Conservation (phyloP, 2,329 filamentous ascomycete species). For the Xylariaceae sp. region DNA sequence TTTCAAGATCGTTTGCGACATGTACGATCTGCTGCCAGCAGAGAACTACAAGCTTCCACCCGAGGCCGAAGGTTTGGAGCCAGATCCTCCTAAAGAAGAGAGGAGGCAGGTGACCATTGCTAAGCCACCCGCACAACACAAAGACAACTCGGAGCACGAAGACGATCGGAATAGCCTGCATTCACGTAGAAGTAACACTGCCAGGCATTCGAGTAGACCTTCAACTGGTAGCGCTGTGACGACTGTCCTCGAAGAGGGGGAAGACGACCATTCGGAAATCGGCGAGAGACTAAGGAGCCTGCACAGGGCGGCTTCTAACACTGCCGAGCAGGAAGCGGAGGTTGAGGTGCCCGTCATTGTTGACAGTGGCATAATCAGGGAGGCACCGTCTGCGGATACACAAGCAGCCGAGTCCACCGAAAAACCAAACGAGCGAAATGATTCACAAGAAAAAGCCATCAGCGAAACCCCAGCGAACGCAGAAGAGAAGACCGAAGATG, state of each 20-base stretch:
- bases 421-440: conserved; percentile 11
- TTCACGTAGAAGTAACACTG: conserved; percentile 63
- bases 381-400: conserved; percentile 19
- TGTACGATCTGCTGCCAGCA: conserved; percentile 79
- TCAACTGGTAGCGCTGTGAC: conserved; percentile 73
- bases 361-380: conserved; percentile 32
- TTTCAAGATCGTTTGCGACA: conserved; percentile 95
- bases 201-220: conserved; percentile 75
- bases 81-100: conserved; percentile 38
- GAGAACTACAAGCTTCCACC: conserved; percentile 95
- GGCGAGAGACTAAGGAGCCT: conserved; percentile 42
- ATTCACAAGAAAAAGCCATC: conserved; percentile 16
- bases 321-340: conserved; percentile 50
- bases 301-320: conserved; percentile 48
- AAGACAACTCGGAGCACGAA: conserved; percentile 36
- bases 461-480: conserved; percentile 18
- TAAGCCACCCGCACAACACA: conserved; percentile 26
- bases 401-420: conserved; percentile 14
- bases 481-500: conserved; percentile 19
- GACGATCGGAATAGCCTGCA: conserved; percentile 44
- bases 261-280: conserved; percentile 57
- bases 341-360: conserved; percentile 38
- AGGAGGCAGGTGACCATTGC: conserved; percentile 33
- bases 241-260: conserved; percentile 76
- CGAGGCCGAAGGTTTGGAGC: conserved; percentile 81